Evolutionary conservation across 495 filamentous ascomycete genomes (phyloP).

Genomic region (Neurospora pannonica): DNA sequence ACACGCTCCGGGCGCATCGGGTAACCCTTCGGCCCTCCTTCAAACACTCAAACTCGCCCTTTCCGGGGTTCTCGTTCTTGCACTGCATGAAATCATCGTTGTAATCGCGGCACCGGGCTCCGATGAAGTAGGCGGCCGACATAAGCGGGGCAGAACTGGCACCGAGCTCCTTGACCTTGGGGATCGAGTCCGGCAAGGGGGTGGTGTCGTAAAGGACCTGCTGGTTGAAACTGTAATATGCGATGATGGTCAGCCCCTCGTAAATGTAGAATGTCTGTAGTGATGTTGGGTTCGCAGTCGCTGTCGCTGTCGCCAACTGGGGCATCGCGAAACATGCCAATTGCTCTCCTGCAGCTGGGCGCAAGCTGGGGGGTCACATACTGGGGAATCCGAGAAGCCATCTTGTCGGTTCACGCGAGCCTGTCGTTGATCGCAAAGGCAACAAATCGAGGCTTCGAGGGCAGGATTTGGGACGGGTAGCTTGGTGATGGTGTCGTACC

Average conservation of each 20-base stretch:
- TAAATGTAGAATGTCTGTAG: not conserved
- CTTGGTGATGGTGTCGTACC: not conserved
- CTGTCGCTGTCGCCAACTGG: not conserved
- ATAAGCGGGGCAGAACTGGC: constrained; percentile 82
- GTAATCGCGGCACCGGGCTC: constrained; percentile 83
- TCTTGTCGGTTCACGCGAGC: constrained; percentile 28
- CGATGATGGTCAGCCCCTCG: constrained; percentile 12
- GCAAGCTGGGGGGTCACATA: constrained; percentile 22
- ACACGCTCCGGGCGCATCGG: constrained; percentile 92
- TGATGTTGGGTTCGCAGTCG: not conserved
- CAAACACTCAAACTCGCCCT: constrained; percentile 88
- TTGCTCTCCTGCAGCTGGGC: constrained; percentile 3
- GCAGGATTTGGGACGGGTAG: not conserved
- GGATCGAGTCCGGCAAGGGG: constrained; percentile 83
- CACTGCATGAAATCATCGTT: constrained; percentile 99
- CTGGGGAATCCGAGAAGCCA: constrained; percentile 40
- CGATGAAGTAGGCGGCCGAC: constrained; percentile 95
- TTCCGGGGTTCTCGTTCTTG: constrained; percentile 81
- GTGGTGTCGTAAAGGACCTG: constrained; percentile 89
- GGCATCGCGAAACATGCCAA: constrained; percentile 8
- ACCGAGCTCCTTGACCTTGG: constrained; percentile 83
- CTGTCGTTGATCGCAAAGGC: constrained; percentile 11
- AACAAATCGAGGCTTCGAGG: constrained; percentile 1
- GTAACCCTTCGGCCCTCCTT: constrained; percentile 95
- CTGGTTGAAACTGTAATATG: constrained; percentile 72